Percentiles rank a stretch among this genome's conserved stretches.
phyloP scores from a whole-genome alignment of 768 basidiomycete species.

The Suillus cothurnatus region DNA sequence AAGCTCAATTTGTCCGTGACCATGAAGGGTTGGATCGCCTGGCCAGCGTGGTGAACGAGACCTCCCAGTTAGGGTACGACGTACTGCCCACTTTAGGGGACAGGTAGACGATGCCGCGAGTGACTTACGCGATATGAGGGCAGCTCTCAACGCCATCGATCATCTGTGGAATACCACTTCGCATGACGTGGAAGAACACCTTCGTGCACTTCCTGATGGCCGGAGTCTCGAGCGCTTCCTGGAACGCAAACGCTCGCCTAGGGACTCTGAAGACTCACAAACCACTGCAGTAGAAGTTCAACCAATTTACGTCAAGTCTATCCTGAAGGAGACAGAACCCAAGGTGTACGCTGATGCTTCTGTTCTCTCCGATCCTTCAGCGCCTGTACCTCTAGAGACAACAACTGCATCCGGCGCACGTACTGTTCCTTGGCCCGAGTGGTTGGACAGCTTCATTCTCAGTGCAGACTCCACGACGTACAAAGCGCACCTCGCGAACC shows the following conservation, averaged over 20 bases:
- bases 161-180: conserved; percentile 46
- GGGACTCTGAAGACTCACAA: conserved; percentile 72
- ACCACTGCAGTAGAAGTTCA: conserved; percentile 47
- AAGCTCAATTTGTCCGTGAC: conserved; percentile 40
- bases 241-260: conserved; percentile 40
- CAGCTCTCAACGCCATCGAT: conserved; percentile 45
- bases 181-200: conserved; percentile 47
- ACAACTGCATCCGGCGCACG: conserved; percentile 28
- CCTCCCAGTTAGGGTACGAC: conserved; percentile 45
- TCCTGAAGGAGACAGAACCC: conserved; percentile 20
- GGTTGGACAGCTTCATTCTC: conserved; percentile 41
- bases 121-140: conserved; percentile 51
- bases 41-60: conserved; percentile 48
- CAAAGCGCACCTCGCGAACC: conserved; percentile 35
- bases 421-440: conserved; percentile 40
- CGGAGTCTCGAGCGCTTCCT: conserved; percentile 15
- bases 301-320: conserved; percentile 13
- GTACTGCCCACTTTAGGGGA: conserved; percentile 51
- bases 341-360: conserved; percentile 19
- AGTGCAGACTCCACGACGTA: conserved; percentile 39
- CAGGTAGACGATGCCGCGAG: conserved; percentile 53
- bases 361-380: conserved; percentile 22
- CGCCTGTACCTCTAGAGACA: conserved; percentile 19
- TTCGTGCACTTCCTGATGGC: conserved; percentile 19
- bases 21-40: conserved; percentile 45